These are phyloP conservation scores for Yamadazyma taylorii DNA, from an alignment of 1,139 yeast species.

Conservation along the genomic window DNA sequence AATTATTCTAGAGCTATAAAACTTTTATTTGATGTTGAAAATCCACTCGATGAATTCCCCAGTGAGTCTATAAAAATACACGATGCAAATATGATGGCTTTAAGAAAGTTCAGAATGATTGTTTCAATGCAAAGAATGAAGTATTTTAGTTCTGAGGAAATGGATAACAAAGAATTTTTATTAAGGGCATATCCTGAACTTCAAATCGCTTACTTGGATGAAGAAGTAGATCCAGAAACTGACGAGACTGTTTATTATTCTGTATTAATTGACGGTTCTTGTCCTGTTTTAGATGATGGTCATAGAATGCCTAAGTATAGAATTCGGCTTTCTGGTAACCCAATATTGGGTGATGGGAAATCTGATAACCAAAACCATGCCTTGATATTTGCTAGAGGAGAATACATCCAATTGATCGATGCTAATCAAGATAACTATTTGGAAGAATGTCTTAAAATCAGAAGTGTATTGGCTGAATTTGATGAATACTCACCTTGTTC, in stretches of 20 bases:
- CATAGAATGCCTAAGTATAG: constrained; percentile 42
- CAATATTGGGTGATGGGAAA: constrained; percentile 58
- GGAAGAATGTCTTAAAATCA: constrained; percentile 56
- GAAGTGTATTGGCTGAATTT: constrained; percentile 51
- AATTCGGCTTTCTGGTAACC: constrained; percentile 52
- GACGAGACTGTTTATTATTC: constrained; percentile 32
- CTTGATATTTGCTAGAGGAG: constrained; percentile 51
- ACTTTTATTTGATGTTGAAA: constrained; percentile 47
- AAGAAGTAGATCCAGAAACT: constrained; percentile 27
- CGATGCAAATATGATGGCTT: constrained; percentile 39
- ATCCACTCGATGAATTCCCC: constrained; percentile 20
- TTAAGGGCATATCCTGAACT: constrained; percentile 47
- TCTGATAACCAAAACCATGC: constrained; percentile 58
- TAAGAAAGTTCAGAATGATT: constrained; percentile 48
- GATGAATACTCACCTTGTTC: constrained; percentile 40
- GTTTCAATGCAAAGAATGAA: constrained; percentile 46
- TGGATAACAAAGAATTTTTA: constrained; percentile 36
- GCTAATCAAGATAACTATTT: constrained; percentile 59
- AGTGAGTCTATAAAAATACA: constrained; percentile 32
- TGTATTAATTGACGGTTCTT: constrained; percentile 44
- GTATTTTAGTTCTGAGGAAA: constrained; percentile 34
- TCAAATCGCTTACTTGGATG: constrained; percentile 44
- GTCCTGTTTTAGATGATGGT: constrained; percentile 36
- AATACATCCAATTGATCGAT: constrained; percentile 53
- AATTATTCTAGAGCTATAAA: constrained; percentile 55